phyloP scores from a whole-genome alignment of 2,329 filamentous ascomycete genomes.

The Pseudocercospora macadamiae region DNA sequence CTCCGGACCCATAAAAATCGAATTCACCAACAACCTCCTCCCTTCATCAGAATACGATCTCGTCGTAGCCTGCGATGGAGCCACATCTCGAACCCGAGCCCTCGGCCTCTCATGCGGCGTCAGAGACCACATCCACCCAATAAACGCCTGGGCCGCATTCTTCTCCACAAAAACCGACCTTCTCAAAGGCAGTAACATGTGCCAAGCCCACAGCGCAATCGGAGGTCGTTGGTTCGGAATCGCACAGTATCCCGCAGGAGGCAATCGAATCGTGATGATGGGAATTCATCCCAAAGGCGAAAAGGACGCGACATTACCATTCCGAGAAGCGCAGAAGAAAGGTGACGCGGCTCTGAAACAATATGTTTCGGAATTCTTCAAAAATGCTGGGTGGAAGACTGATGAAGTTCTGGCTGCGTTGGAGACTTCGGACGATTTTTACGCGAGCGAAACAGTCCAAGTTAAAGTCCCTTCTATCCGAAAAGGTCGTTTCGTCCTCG shows the following conservation, averaged over 20 bases:
- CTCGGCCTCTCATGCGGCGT: constrained; percentile 47
- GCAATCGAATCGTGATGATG: constrained; percentile 42
- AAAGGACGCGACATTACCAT: constrained; percentile 35
- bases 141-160: constrained; percentile 48
- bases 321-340: constrained; percentile 45
- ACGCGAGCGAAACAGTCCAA: constrained; percentile 37
- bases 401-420: constrained; percentile 25
- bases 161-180: constrained; percentile 48
- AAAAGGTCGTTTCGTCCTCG: constrained; percentile 42
- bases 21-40: too few species aligned
- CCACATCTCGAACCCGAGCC: constrained; percentile 52
- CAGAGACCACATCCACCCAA: constrained; percentile 43
- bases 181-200: constrained; percentile 43
- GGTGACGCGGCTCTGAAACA: constrained; percentile 42
- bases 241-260: constrained; percentile 39
- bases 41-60: constrained; percentile 49
- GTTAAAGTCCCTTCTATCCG: constrained; percentile 38
- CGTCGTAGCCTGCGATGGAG: constrained; percentile 54
- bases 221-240: constrained; percentile 45
- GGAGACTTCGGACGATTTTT: constrained; percentile 30
- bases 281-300: constrained; percentile 38
- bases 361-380: constrained; percentile 31
- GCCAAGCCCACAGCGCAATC: constrained; percentile 41
- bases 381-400: constrained; percentile 29
- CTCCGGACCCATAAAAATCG: too few species aligned